These are phyloP conservation scores for Dioscorea cayenensis DNA, from an alignment of 116 monocot genomes.

Conservation along the genomic window DNA sequence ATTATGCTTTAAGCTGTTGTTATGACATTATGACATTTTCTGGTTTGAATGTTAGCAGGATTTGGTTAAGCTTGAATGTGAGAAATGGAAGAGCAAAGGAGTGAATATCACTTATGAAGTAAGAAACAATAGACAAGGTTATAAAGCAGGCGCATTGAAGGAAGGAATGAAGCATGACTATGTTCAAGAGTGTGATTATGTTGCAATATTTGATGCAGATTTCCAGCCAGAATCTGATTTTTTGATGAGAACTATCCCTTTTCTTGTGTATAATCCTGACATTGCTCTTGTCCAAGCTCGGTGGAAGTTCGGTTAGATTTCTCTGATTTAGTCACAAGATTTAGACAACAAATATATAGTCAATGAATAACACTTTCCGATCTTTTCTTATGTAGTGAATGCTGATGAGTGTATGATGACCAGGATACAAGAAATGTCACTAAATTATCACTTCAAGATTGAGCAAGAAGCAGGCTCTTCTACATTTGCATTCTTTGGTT, in stretches of 20 bases:
- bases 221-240: slow-evolving; percentile 92
- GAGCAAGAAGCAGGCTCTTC: slow-evolving; percentile 96
- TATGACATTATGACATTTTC: too few species aligned
- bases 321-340: too few species aligned
- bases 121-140: slow-evolving; percentile 76
- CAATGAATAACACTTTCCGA: background rate
- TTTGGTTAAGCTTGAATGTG: slow-evolving; percentile 84
- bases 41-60: slow-evolving; percentile 24
- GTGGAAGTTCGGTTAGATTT: slow-evolving; percentile 80
- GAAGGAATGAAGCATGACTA: slow-evolving; percentile 69
- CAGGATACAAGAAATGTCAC: slow-evolving; percentile 84
- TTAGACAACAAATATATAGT: background rate
- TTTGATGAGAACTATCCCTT: slow-evolving; percentile 65
- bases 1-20: too few species aligned
- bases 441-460: slow-evolving; percentile 97
- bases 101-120: slow-evolving; percentile 78
- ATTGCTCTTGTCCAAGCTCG: slow-evolving; percentile 87
- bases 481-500: slow-evolving; percentile 72
- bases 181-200: slow-evolving; percentile 72
- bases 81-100: slow-evolving; percentile 67
- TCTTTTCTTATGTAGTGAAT: slow-evolving; percentile 64
- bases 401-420: slow-evolving; percentile 74
- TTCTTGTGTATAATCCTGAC: slow-evolving; percentile 51
- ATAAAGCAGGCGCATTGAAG: slow-evolving; percentile 90
- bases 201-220: slow-evolving; percentile 92